These are phyloP conservation scores for Apophysomyces variabilis DNA, from an alignment of 371 early-diverging fungal genomes.

Conservation along the genomic window DNA sequence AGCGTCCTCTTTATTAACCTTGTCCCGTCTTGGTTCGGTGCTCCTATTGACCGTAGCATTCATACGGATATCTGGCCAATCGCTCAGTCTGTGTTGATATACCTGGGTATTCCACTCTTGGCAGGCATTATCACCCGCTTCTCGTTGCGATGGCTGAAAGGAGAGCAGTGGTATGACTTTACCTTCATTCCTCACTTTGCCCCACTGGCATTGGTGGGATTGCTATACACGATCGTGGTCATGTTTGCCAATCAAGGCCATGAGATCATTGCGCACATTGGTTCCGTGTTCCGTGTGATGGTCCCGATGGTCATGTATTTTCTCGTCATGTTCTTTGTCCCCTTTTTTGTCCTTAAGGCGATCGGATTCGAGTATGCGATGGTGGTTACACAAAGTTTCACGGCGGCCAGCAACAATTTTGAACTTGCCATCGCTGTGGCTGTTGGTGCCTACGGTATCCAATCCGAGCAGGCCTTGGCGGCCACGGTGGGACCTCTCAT, in stretches of 20 bases:
- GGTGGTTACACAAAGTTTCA: constrained; percentile 70
- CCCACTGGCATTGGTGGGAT: constrained; percentile 61
- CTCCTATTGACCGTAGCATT: constrained; percentile 36
- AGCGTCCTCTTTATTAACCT: constrained; percentile 62
- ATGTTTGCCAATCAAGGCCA: constrained; percentile 82
- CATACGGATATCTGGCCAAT: constrained; percentile 62
- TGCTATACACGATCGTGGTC: constrained; percentile 72
- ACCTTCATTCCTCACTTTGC: constrained; percentile 59
- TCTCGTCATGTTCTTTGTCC: constrained; percentile 56
- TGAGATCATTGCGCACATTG: constrained; percentile 66
- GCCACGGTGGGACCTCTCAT: constrained; percentile 78
- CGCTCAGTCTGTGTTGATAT: constrained; percentile 64
- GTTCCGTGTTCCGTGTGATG: constrained; percentile 64
- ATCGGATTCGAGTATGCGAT: constrained; percentile 49
- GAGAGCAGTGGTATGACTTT: constrained; percentile 59
- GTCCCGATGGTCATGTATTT: constrained; percentile 77
- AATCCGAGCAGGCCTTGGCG: constrained; percentile 69
- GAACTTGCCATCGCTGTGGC: constrained; percentile 82
- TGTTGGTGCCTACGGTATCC: constrained; percentile 69
- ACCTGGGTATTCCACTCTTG: constrained; percentile 72
- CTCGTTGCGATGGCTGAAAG: constrained; percentile 32
- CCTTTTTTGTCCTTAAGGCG: constrained; percentile 44
- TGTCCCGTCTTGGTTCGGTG: constrained; percentile 54
- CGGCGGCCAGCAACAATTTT: constrained; percentile 78
- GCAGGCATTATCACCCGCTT: constrained; percentile 66